Conservation (phyloP, 345 rosid species). For the Pistacia vera region DNA sequence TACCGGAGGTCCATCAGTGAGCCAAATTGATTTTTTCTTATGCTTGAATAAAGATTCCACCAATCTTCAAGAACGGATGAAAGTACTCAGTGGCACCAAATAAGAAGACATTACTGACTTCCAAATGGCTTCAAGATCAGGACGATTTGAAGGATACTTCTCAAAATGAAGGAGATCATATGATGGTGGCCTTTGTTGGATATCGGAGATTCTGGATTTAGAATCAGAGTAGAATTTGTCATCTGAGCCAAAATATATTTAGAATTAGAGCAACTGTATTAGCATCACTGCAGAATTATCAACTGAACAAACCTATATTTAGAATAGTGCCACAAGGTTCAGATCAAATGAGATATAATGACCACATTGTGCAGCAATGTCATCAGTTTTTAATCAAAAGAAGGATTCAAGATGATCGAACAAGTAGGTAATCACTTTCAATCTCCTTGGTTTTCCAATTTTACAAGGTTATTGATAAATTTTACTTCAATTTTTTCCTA, state of each 20-base stretch:
- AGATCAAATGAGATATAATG: too few relatives aligned
- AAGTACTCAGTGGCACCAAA: not conserved
- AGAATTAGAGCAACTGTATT: not conserved
- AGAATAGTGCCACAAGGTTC: too few relatives aligned
- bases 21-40: too few relatives aligned
- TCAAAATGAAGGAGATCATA: constrained; percentile 14
- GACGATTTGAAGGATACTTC: constrained; percentile 17
- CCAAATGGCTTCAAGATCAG: constrained; percentile 6
- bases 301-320: too few relatives aligned
- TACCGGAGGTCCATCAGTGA: not conserved
- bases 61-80: not conserved
- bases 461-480: too few relatives aligned
- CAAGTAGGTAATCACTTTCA: too few relatives aligned
- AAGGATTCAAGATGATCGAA: too few relatives aligned
- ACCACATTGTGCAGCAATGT: too few relatives aligned
- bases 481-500: too few relatives aligned
- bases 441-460: too few relatives aligned
- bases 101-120: constrained; percentile 14
- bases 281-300: not conserved
- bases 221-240: not conserved
- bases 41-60: too few relatives aligned
- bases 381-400: too few relatives aligned
- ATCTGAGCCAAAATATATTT: constrained; percentile 4
- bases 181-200: not conserved
- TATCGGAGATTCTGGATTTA: not conserved